A percentile compares a stretch with the other conserved stretches of the same genome.
Conservation (phyloP, 202 grass and related monocot genomes). For the Hordeum pubiflorum region DNA sequence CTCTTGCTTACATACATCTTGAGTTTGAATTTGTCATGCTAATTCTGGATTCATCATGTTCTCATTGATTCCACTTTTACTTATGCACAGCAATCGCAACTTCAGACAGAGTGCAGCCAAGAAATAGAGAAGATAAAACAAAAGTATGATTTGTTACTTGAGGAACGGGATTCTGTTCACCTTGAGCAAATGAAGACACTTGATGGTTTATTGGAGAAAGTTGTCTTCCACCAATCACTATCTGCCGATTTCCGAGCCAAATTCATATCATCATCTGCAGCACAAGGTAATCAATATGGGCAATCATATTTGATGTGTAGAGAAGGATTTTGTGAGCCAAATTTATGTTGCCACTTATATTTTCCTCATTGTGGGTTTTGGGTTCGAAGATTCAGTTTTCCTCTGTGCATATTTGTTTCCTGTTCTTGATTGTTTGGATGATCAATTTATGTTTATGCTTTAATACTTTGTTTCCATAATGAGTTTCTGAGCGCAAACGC, state of each 20-base stretch:
- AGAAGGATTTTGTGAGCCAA: background rate
- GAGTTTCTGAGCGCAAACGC: background rate
- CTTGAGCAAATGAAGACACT: slow-evolving; percentile 49
- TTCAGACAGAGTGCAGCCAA: slow-evolving; percentile 47
- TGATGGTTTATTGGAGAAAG: slow-evolving; percentile 46
- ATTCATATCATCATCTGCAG: slow-evolving; percentile 54
- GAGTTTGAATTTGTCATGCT: background rate
- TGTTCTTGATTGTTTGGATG: background rate
- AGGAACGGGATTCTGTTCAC: slow-evolving; percentile 52
- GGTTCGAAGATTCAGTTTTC: background rate
- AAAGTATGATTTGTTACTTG: slow-evolving; percentile 61
- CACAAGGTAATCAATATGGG: slow-evolving; percentile 21
- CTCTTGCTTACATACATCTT: background rate
- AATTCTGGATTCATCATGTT: slow-evolving; percentile 10
- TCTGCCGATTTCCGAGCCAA: slow-evolving; percentile 81
- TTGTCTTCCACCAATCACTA: slow-evolving; percentile 60
- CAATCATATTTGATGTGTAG: background rate
- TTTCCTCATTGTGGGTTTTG: background rate
- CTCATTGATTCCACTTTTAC: background rate
- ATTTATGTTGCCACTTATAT: background rate
- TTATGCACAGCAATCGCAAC: slow-evolving; percentile 44
- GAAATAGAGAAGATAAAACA: slow-evolving; percentile 58
- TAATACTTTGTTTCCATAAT: background rate
- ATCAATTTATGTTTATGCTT: background rate
- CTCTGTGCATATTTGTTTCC: background rate